These are phyloP conservation scores for Gossypium gossypioides DNA, from an alignment of 441 rosid genomes.

Conservation along the genomic window DNA sequence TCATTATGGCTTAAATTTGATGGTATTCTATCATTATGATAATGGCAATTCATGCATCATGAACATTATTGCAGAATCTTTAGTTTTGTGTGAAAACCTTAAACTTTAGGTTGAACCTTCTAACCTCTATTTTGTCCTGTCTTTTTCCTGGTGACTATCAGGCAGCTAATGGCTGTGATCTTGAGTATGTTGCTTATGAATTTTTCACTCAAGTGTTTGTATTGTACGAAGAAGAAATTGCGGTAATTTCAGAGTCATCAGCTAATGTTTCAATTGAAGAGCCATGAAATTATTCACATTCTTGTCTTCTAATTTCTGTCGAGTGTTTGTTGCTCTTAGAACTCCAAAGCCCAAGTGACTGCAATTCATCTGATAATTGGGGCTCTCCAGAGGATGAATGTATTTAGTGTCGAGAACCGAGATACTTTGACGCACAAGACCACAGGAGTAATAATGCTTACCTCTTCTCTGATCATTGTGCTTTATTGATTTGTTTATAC, in stretches of 20 bases:
- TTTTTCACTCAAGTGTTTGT: conserved; percentile 62
- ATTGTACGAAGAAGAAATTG: conserved; percentile 67
- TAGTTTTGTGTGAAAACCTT: neutral
- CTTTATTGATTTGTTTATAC: neutral
- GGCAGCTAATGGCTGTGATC: conserved; percentile 69
- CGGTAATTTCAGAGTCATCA: conserved; percentile 29
- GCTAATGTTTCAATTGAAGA: neutral
- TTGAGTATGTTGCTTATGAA: conserved; percentile 65
- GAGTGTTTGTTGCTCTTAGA: conserved; percentile 24
- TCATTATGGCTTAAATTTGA: neutral
- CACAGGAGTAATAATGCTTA: conserved; percentile 43
- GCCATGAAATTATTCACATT: neutral
- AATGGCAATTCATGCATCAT: neutral
- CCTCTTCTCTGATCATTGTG: conserved; percentile 4
- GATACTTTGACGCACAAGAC: conserved; percentile 78
- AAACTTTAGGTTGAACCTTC: neutral
- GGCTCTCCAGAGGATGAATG: conserved; percentile 63
- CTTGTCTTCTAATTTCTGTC: neutral
- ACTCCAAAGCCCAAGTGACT: conserved; percentile 65
- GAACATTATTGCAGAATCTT: neutral
- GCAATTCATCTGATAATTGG: conserved; percentile 67
- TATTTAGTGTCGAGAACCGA: conserved; percentile 62
- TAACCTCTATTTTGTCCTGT: neutral
- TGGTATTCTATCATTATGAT: neutral
- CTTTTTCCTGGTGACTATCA: conserved; percentile 15